Evolutionary conservation across 306 rosid genomes (phyloP).

Genomic region (Pyrus betulifolia): DNA sequence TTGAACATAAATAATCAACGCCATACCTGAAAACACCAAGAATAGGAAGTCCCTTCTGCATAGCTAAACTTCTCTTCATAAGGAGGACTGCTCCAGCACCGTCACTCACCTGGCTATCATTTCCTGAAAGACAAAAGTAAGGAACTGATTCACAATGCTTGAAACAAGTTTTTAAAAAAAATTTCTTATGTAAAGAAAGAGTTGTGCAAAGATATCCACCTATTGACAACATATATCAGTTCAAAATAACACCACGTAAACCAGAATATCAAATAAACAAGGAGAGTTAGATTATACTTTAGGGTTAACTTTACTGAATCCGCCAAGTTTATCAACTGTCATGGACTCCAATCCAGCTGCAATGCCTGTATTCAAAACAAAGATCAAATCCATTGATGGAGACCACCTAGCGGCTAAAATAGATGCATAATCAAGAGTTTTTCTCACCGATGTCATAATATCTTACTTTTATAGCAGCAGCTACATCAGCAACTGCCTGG

Average conservation of each 20-base stretch:
- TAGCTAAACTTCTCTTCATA: conserved; percentile 83
- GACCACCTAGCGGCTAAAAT: neutral
- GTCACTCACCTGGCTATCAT: conserved; percentile 47
- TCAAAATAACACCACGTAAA: neutral
- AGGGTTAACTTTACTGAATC: conserved; percentile 26
- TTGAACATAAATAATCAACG: neutral
- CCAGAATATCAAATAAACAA: neutral
- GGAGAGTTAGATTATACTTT: conserved; percentile 36
- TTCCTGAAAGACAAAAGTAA: conserved; percentile 43
- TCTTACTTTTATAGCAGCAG: conserved; percentile 77
- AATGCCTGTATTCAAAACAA: conserved; percentile 50
- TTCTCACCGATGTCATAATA: conserved; percentile 67
- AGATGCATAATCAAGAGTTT: neutral
- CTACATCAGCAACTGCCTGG: conserved; percentile 93
- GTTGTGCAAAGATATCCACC: conserved; percentile 45
- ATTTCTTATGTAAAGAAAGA: too few relatives aligned
- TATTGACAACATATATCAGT: conserved; percentile 15
- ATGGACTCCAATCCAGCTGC: conserved; percentile 86
- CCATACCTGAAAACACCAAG: conserved; percentile 71
- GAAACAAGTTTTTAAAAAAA: neutral
- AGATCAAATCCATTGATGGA: conserved; percentile 1
- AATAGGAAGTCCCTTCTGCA: conserved; percentile 74
- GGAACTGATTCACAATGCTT: neutral
- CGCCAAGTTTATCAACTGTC: conserved; percentile 38
- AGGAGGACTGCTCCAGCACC: conserved; percentile 95